Evolutionary conservation across 371 early-diverging fungal genomes (phyloP).

Genomic region (Lichtheimia ramosa): DNA sequence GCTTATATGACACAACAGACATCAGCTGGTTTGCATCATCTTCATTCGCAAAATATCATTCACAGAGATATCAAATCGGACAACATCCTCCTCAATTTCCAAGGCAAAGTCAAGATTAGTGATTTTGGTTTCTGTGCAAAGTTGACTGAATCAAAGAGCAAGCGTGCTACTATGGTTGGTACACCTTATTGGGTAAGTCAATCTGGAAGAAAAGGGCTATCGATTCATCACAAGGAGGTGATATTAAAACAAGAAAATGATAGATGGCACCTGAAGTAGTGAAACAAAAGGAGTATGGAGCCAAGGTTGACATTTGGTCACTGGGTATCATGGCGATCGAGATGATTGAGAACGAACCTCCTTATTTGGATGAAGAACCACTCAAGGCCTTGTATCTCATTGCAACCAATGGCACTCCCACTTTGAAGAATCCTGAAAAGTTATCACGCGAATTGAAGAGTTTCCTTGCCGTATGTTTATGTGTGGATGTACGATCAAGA

Average conservation of each 20-base stretch:
- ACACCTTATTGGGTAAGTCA: slow-evolving; percentile 82
- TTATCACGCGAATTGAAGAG: slow-evolving; percentile 82
- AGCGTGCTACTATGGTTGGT: slow-evolving; percentile 93
- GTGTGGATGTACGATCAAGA: slow-evolving; percentile 87
- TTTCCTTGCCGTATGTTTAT: slow-evolving; percentile 86
- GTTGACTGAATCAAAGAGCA: slow-evolving; percentile 75
- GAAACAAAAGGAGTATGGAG: slow-evolving; percentile 87
- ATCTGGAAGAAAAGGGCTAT: background rate
- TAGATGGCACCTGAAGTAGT: slow-evolving; percentile 92
- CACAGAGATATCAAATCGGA: slow-evolving; percentile 98
- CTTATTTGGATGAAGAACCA: slow-evolving; percentile 95
- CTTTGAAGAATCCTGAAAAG: slow-evolving; percentile 83
- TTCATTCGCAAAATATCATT: slow-evolving; percentile 91
- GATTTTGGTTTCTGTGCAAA: slow-evolving; percentile 93
- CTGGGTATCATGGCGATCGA: slow-evolving; percentile 96
- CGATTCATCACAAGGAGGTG: background rate
- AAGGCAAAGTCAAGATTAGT: slow-evolving; percentile 94
- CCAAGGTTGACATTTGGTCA: slow-evolving; percentile 93
- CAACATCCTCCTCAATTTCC: slow-evolving; percentile 84
- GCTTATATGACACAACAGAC: slow-evolving; percentile 43
- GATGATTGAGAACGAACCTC: slow-evolving; percentile 97
- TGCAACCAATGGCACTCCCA: slow-evolving; percentile 97
- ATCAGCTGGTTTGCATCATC: slow-evolving; percentile 85
- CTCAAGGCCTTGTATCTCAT: slow-evolving; percentile 94
- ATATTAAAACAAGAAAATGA: background rate